Evolutionary conservation across 1,284 basidiomycete species (phyloP).

Genomic region (Ceratobasidium sp.): DNA sequence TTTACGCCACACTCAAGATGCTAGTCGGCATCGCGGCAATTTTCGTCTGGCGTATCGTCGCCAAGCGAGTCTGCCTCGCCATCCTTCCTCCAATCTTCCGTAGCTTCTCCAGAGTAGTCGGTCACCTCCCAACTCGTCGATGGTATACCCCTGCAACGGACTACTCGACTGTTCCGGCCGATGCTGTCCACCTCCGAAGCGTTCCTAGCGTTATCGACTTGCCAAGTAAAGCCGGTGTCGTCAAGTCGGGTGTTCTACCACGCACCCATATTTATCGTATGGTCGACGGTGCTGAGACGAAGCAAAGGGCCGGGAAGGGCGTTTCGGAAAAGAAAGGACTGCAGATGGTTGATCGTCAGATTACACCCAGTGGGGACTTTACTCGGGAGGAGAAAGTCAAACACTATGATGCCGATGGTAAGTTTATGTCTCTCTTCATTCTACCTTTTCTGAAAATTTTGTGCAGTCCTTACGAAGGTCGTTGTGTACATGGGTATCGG

Average conservation of each 20-base stretch:
- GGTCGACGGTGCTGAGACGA: conserved; percentile 26
- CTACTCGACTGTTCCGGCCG: conserved; percentile 76
- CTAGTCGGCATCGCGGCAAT: conserved; percentile 69
- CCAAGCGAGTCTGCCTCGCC: conserved; percentile 80
- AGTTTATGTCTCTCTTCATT: conserved; percentile 52
- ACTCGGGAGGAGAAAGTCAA: conserved; percentile 60
- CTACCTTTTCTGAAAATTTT: background rate
- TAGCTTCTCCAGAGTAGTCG: conserved; percentile 66
- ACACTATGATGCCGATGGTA: conserved; percentile 90
- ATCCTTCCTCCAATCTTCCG: conserved; percentile 88
- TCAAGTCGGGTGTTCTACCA: conserved; percentile 44
- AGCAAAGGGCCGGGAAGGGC: conserved; percentile 36
- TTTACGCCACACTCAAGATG: conserved; percentile 70
- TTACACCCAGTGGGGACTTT: conserved; percentile 54
- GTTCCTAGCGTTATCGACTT: conserved; percentile 91
- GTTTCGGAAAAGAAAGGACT: conserved; percentile 34
- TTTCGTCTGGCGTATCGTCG: conserved; percentile 87
- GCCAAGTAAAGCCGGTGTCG: conserved; percentile 56
- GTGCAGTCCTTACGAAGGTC: conserved; percentile 85
- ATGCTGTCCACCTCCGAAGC: conserved; percentile 70
- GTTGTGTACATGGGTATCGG: conserved; percentile 92
- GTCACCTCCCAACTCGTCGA: conserved; percentile 78
- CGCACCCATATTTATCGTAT: conserved; percentile 46
- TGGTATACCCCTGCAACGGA: conserved; percentile 93
- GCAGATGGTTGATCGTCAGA: conserved; percentile 45